A percentile compares a stretch with the other conserved stretches of the same genome.
These are phyloP conservation scores for Trichoderma sp. DNA, from an alignment of 2,329 filamentous ascomycete genomes.

Conservation along the genomic window DNA sequence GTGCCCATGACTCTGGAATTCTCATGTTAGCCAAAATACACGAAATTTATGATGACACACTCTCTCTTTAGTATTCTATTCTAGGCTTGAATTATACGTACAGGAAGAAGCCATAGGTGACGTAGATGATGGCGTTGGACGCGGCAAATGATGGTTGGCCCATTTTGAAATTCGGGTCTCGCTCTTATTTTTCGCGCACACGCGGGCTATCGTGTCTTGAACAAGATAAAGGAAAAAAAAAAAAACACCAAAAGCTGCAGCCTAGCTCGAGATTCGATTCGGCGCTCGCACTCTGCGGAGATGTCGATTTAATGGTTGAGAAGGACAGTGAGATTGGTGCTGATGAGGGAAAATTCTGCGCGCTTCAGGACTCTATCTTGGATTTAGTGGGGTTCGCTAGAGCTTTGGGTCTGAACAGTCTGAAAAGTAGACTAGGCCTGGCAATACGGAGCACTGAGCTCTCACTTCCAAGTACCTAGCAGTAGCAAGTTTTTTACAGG, in stretches of 20 bases:
- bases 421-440: no score
- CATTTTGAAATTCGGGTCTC: slow-evolving; percentile 53
- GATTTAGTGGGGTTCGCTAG: no score
- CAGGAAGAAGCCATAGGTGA: slow-evolving; percentile 79
- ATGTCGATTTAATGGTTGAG: neutral
- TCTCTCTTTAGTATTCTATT: neutral
- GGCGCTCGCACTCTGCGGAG: neutral
- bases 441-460: no score
- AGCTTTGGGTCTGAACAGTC: no score
- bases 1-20: slow-evolving; percentile 65
- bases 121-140: slow-evolving; percentile 82
- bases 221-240: neutral
- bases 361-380: neutral
- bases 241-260: neutral
- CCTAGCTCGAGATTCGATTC: neutral
- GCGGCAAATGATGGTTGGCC: slow-evolving; percentile 74
- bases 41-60: neutral
- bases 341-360: neutral
- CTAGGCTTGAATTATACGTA: slow-evolving; percentile 46
- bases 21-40: slow-evolving; percentile 31
- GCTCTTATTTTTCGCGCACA: neutral
- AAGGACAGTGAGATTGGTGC: neutral
- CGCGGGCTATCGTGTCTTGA: neutral
- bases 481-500: no score
- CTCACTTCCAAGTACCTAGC: no score